phyloP scores from a whole-genome alignment of 495 filamentous ascomycete genomes.

The Pyrenopolyporus hunteri region DNA sequence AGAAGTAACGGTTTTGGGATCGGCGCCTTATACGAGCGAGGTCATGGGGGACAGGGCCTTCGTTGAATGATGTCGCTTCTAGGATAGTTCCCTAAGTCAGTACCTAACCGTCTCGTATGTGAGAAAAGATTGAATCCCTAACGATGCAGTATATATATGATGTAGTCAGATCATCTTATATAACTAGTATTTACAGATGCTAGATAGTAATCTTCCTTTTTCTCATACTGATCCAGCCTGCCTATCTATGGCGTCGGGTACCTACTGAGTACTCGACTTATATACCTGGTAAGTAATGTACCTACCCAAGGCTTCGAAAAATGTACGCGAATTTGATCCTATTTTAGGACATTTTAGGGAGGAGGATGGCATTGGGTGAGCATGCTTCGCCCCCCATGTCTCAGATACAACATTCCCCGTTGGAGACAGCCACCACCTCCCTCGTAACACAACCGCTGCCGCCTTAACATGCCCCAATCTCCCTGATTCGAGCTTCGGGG shows the following conservation, averaged over 20 bases:
- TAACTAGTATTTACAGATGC: neutral
- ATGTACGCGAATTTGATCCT: conserved; percentile 9
- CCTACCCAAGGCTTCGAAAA: neutral
- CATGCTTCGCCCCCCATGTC: conserved; percentile 12
- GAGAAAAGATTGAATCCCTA: neutral
- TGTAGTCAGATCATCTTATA: neutral
- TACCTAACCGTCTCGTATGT: neutral
- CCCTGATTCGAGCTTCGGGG: neutral
- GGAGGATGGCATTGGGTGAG: conserved; percentile 3
- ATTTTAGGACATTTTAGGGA: neutral
- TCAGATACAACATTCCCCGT: conserved; percentile 7
- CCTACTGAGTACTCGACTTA: neutral
- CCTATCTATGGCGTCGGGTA: neutral
- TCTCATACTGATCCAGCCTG: too few relatives aligned
- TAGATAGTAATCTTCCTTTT: neutral
- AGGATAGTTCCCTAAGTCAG: neutral
- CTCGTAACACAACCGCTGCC: neutral
- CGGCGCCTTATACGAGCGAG: too few relatives aligned
- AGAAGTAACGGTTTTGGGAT: too few relatives aligned
- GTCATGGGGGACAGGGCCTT: too few relatives aligned
- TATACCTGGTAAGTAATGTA: neutral
- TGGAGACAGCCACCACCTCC: conserved; percentile 8
- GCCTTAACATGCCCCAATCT: too few relatives aligned
- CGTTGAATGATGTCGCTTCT: too few relatives aligned
- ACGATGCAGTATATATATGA: neutral